phyloP scores from a whole-genome alignment of 148 eudicot species.

The Arctostaphylos glauca region DNA sequence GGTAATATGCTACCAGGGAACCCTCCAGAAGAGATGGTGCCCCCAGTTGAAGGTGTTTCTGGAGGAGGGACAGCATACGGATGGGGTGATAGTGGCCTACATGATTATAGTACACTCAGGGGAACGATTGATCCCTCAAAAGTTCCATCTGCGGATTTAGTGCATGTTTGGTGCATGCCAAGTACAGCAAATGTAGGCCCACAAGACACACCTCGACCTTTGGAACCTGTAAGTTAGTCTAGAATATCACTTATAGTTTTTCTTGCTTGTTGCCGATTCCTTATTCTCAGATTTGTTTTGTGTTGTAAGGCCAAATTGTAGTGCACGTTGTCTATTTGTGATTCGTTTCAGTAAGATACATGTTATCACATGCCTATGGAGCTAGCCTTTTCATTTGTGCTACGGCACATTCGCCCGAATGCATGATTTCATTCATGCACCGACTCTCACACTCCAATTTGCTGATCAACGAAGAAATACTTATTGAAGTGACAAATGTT shows the following conservation, averaged over 20 bases:
- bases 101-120: conserved; percentile 45
- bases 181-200: conserved; percentile 87
- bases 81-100: conserved; percentile 61
- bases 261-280: not conserved
- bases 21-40: conserved; percentile 52
- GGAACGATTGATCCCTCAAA: conserved; percentile 72
- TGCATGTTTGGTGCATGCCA: conserved; percentile 97
- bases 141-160: conserved; percentile 68
- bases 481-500: not conserved
- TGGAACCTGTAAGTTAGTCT: conserved; percentile 64
- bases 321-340: not conserved
- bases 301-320: not conserved
- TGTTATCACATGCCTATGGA: not conserved
- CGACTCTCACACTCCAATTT: not conserved
- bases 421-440: not conserved
- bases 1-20: conserved; percentile 28
- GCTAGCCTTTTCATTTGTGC: not conserved
- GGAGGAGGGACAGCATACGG: conserved; percentile 99
- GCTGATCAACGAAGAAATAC: not conserved
- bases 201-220: conserved; percentile 73
- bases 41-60: conserved; percentile 91
- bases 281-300: not conserved
- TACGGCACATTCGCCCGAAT: not conserved
- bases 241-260: conserved; percentile 5
- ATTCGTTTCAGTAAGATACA: not conserved